Conservation (phyloP, 1,284 basidiomycete species). For the Naganishia sp. region DNA sequence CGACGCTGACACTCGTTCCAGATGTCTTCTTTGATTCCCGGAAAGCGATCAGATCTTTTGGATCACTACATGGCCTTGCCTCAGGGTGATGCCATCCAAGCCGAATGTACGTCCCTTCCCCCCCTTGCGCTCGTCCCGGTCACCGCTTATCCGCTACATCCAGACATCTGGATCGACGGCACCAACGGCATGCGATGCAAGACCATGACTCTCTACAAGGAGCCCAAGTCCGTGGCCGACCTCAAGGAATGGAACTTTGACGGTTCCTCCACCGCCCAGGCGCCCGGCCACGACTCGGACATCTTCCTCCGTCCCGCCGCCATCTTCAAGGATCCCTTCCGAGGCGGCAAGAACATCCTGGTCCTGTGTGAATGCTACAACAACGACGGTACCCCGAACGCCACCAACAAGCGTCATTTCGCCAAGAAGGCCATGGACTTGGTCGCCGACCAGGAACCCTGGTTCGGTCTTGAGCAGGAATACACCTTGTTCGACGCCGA, state of each 20-base stretch:
- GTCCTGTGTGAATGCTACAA: constrained; percentile 98
- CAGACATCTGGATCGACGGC: constrained; percentile 95
- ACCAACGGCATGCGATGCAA: constrained; percentile 89
- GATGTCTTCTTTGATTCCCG: constrained; percentile 53
- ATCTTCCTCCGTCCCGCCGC: constrained; percentile 96
- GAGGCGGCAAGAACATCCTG: constrained; percentile 95
- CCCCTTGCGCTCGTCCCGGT: background rate
- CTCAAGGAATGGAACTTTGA: constrained; percentile 97
- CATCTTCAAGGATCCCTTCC: constrained; percentile 99
- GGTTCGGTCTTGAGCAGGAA: constrained; percentile 99
- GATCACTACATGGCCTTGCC: constrained; percentile 79
- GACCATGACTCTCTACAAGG: constrained; percentile 64
- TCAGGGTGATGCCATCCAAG: constrained; percentile 85
- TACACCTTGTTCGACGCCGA: constrained; percentile 97
- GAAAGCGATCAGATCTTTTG: constrained; percentile 78
- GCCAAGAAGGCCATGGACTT: constrained; percentile 91
- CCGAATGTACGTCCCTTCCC: constrained; percentile 69
- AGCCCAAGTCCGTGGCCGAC: constrained; percentile 49
- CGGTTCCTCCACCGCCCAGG: constrained; percentile 95
- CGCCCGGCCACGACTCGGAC: constrained; percentile 91
- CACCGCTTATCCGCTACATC: constrained; percentile 24
- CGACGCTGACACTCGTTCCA: background rate
- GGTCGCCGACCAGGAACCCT: constrained; percentile 74
- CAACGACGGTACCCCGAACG: constrained; percentile 98
- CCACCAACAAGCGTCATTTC: constrained; percentile 90